Percentiles rank a stretch among this genome's conserved stretches.
Evolutionary conservation across 2,329 filamentous ascomycete genomes (phyloP).

Genomic region (Gaeumannomyces tritici): DNA sequence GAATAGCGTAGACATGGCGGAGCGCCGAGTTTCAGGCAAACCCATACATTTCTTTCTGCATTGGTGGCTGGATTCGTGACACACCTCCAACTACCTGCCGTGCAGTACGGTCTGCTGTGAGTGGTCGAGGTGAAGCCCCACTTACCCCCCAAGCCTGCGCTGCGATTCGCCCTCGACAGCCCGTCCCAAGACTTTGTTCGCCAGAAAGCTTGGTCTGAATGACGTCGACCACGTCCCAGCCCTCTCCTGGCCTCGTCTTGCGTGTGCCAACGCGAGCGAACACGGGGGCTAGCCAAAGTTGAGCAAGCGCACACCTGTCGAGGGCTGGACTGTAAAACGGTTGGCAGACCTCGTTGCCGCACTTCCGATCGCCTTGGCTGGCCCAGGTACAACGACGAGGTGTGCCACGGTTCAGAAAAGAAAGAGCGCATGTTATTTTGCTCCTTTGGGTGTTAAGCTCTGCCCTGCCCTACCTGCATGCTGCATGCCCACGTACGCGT

Average conservation of each 20-base stretch:
- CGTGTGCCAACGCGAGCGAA: background rate
- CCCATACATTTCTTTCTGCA: background rate
- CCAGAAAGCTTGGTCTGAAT: background rate
- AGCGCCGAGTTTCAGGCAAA: background rate
- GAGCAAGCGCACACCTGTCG: background rate
- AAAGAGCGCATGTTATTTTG: background rate
- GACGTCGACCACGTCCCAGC: background rate
- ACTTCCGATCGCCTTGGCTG: background rate
- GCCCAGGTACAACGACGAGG: background rate
- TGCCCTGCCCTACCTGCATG: too few relatives aligned
- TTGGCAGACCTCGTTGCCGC: background rate
- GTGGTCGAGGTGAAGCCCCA: background rate
- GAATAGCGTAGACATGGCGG: background rate
- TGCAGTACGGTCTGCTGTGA: background rate
- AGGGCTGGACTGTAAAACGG: background rate
- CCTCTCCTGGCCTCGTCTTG: background rate
- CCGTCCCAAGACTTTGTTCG: background rate
- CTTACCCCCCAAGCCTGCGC: background rate
- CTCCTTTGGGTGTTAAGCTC: background rate
- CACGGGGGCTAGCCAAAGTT: background rate
- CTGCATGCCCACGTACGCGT: too few relatives aligned
- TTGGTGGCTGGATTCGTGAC: background rate
- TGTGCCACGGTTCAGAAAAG: background rate
- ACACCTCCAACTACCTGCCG: too few relatives aligned
- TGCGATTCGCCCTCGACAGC: background rate